Base-by-base conservation (phyloP, 371 early-diverging fungal genomes). In the Mortierella sp. region DNA sequence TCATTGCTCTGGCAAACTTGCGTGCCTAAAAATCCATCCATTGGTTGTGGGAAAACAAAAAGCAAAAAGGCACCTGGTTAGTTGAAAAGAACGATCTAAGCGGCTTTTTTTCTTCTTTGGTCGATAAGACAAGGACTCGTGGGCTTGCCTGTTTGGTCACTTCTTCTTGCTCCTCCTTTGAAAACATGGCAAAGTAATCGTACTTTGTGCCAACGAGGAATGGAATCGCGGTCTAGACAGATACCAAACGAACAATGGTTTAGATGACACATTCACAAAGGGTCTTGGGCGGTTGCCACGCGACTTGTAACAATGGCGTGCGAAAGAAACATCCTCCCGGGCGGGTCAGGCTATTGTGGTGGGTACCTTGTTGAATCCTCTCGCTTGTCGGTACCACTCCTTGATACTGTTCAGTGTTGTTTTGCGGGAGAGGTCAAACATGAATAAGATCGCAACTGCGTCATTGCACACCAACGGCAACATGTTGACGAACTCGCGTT, bases 181-280 rank as follows among this genome's bases (percentile, higher is more conserved):
- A 82, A 61, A 91, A 87, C 38, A 86, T 86, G 2, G 91, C 90
- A 81, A 98, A 98, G 67, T 93, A 90, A 65, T 98, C 98, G 72
- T 96, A 98, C 80, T 98, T 98, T 31, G 98, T 98, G n/a, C 98
- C 98, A 27, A 98, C 90, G 39, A 98, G 80, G 72, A 98, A 92
- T 14, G 97, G 96, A 42, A 96, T 91, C 5, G 98, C 98, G 19
- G 92, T 91, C 92, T 94, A 66, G 26, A 43, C 39, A 23, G 41
- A 41, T 34, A 42, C 23, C 54, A n/a, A 46, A 27, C 23, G 19
- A 18, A n/a, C 8, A 54, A 5, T n/a, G 39, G 8, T 21, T 30
- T 54, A 9, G n/a, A n/a, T n/a, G n/a, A n/a, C n/a, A n/a, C n/a
- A n/a, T n/a, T n/a, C n/a, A n/a, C n/a, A n/a, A n/a, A n/a, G n/a